phyloP scores from a whole-genome alignment of 768 basidiomycete species.

The Termitomyces bulborhizus region DNA sequence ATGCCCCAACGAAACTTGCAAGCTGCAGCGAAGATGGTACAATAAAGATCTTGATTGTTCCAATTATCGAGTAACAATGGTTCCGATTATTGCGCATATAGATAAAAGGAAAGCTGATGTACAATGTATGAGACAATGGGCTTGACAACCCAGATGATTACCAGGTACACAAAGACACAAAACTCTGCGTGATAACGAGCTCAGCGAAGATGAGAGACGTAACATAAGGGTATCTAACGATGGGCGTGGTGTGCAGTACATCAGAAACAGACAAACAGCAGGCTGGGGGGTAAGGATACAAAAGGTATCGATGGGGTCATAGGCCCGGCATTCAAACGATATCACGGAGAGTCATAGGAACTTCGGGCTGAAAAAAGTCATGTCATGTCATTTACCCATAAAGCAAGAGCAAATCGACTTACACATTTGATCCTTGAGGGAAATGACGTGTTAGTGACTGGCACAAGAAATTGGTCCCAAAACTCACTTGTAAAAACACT shows the following conservation, averaged over 20 bases:
- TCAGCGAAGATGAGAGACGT: conserved; percentile 33
- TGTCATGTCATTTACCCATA: background rate
- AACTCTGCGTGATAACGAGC: conserved; percentile 50
- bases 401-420: background rate
- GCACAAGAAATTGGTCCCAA: background rate
- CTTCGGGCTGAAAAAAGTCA: background rate
- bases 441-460: background rate
- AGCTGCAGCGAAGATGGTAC: conserved; percentile 93
- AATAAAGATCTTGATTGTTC: conserved; percentile 69
- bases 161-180: conserved; percentile 13
- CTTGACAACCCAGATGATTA: conserved; percentile 21
- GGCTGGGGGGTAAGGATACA: conserved; percentile 71
- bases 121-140: conserved; percentile 58
- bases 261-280: conserved; percentile 27
- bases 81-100: conserved; percentile 30
- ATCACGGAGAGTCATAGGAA: conserved; percentile 2
- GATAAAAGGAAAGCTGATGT: conserved; percentile 48
- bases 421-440: conserved; percentile 2
- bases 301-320: conserved; percentile 41
- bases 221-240: conserved; percentile 71
- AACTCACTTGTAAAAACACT: conserved; percentile 60
- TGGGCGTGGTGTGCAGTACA: conserved; percentile 48
- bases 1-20: conserved; percentile 50
- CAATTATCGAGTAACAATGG: conserved; percentile 41
- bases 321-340: conserved; percentile 9